Conservation (phyloP, 208 protist genomes). For the Balamuthia mandrillaris region DNA sequence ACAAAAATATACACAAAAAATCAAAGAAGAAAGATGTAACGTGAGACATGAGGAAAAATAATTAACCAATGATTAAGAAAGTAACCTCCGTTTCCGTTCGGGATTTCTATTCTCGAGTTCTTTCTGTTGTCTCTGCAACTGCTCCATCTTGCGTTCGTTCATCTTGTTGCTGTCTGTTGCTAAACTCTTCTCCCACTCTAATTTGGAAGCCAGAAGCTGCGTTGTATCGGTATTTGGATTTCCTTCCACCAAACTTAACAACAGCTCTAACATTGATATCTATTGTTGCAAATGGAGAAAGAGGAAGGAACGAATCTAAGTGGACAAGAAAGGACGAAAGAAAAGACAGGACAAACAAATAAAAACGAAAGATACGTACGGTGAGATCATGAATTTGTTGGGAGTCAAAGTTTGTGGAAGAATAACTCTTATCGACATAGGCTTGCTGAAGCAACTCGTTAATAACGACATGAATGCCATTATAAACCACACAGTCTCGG, state of each 20-base stretch:
- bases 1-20: too few relatives aligned
- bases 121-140: neutral
- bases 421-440: neutral
- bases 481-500: constrained; percentile 11
- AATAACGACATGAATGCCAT: neutral
- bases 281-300: neutral
- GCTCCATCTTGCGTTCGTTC: neutral
- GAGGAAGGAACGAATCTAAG: neutral
- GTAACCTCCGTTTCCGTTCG: too few relatives aligned
- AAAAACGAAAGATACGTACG: neutral
- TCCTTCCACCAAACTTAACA: constrained; percentile 22
- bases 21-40: too few relatives aligned
- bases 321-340: neutral
- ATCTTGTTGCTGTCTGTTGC: neutral
- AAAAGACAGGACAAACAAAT: neutral
- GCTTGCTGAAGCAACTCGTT: neutral
- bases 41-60: too few relatives aligned
- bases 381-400: neutral
- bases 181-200: constrained; percentile 5
- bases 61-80: too few relatives aligned
- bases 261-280: constrained; percentile 8
- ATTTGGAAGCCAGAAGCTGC: neutral
- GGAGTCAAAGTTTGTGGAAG: neutral
- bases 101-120: neutral
- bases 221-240: constrained; percentile 31